A percentile compares a stretch with the other conserved stretches of the same genome.
phyloP scores from a whole-genome alignment of 1,284 basidiomycete species.

The Omphalotus olearius region DNA sequence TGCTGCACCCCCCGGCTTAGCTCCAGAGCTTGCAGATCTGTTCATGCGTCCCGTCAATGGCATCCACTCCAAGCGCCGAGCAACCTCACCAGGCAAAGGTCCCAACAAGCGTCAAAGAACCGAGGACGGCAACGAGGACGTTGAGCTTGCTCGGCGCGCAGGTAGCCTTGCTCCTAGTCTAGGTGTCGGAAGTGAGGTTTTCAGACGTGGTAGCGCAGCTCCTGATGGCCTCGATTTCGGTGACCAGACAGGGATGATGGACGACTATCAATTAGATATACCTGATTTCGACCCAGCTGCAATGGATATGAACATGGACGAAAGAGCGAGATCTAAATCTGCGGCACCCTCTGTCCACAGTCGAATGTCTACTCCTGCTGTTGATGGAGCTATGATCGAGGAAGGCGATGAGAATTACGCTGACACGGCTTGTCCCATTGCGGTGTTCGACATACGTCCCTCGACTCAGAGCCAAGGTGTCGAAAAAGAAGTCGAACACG shows the following conservation, averaged over 20 bases:
- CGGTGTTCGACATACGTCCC: slow-evolving; percentile 74
- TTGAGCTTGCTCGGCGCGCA: slow-evolving; percentile 68
- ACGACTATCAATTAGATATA: slow-evolving; percentile 67
- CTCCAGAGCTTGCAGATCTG: slow-evolving; percentile 76
- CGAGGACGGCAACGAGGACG: slow-evolving; percentile 49
- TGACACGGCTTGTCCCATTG: slow-evolving; percentile 74
- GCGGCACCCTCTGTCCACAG: slow-evolving; percentile 52
- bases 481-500: slow-evolving; percentile 30
- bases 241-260: slow-evolving; percentile 47
- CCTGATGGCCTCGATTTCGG: slow-evolving; percentile 56
- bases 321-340: slow-evolving; percentile 40
- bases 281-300: slow-evolving; percentile 27
- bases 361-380: slow-evolving; percentile 65
- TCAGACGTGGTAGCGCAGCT: slow-evolving; percentile 46
- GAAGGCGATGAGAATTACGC: slow-evolving; percentile 63
- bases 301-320: slow-evolving; percentile 22
- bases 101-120: slow-evolving; percentile 60
- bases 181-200: slow-evolving; percentile 47
- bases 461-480: slow-evolving; percentile 41
- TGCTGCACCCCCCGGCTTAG: slow-evolving; percentile 77
- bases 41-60: slow-evolving; percentile 76
- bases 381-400: slow-evolving; percentile 43
- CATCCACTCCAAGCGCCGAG: slow-evolving; percentile 49
- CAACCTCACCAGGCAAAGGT: slow-evolving; percentile 46
- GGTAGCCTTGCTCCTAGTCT: slow-evolving; percentile 57